Conservation (phyloP, 2,329 filamentous ascomycete genomes). For the Pseudogymnoascus sp. region DNA sequence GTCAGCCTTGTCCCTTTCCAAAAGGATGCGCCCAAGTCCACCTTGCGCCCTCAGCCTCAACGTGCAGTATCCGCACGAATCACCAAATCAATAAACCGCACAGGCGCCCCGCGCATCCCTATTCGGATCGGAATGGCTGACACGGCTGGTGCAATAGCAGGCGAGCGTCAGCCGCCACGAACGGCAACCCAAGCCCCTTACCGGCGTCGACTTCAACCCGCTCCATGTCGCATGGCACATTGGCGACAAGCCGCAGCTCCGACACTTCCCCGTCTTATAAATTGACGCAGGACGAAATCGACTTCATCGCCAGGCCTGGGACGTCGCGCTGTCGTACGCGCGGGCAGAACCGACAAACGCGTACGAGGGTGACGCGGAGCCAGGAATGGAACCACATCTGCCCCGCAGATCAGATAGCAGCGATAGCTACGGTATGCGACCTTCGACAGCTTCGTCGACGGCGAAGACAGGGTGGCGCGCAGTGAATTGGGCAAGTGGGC, state of each 20-base stretch:
- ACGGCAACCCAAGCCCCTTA: not conserved
- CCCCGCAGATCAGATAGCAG: not conserved
- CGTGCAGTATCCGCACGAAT: not conserved
- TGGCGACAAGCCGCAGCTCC: not conserved
- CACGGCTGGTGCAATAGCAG: constrained; percentile 4
- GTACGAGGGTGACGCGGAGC: not conserved
- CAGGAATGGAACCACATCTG: not conserved
- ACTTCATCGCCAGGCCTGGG: not conserved
- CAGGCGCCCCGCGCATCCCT: not conserved
- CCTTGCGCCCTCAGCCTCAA: not conserved
- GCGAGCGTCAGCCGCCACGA: not conserved
- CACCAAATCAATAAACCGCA: not conserved
- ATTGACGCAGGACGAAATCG: constrained; percentile 2
- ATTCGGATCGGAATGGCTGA: not conserved
- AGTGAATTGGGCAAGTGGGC: not conserved
- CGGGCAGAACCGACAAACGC: not conserved
- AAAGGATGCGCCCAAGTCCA: not conserved
- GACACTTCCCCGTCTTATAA: not conserved
- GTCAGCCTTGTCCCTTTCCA: not conserved
- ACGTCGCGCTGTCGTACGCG: not conserved
- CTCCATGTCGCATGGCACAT: not conserved
- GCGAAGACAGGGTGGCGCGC: not conserved
- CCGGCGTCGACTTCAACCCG: not conserved
- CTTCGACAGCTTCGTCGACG: not conserved
- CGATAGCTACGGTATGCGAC: not conserved